Evolutionary conservation across 2,329 filamentous ascomycete species (phyloP), one percentile per base, ranked within the genome.

Genomic region (Sphaerulina musiva): DNA sequence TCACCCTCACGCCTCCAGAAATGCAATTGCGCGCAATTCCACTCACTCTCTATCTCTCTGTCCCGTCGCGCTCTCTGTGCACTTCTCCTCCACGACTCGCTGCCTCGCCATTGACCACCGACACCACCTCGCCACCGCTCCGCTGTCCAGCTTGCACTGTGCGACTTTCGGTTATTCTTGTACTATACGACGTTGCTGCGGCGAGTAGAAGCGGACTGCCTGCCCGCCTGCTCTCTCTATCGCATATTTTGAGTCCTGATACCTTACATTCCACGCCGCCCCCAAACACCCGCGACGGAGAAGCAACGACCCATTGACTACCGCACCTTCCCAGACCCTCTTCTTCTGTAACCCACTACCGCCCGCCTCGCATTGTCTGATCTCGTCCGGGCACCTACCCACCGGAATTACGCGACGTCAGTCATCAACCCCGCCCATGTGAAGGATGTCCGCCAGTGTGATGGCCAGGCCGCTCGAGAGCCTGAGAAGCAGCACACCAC

Each of bases 401-500:
- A 10, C 36, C 14, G 14, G 12, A 31, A 36, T 14, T 9, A 4
- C 46, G 10, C 46, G 20, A 47, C 45, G 6, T 14, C 43, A 36
- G 29, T 17, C 14, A 44, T 23, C 14, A 17, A 39, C 52, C 56
- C 48, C 49, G 46, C 55, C 38, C 44, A 58, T 58, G 54, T 52
- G 40, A 60, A 53, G 53, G 9, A 56, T 56, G 51, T 48, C 53
- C 34, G 76, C 74, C 55, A 70, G 74, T 55, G 66, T 71, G 48
- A 69, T 74, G 50, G 72, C 72, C 68, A 69, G 49, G 60, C 68
- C 45, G 66, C 72, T 57, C 34, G 50, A 54, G 39, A 42, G 48
- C 32, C 54, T 56, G 23, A 67, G 70, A 39, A 69, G 70, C 31
- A 66, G 72, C 17, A 74, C 72, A 32, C 71, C 81, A 43, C 77